Percentiles rank a stretch among this genome's conserved stretches.
Evolutionary conservation across 148 eudicot species (phyloP).

Genomic region (Camellia sinensis): DNA sequence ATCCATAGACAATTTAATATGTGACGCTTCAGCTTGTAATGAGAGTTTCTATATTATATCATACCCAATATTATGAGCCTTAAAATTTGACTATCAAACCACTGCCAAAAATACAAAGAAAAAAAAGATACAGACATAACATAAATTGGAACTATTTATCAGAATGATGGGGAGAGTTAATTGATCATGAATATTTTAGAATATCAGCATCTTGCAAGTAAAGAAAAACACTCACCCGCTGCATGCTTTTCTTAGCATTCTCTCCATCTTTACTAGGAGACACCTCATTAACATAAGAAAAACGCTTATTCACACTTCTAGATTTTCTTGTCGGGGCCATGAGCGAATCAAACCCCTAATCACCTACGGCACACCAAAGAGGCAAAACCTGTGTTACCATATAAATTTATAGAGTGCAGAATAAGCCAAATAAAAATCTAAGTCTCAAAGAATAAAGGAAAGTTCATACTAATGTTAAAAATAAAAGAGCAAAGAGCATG

Average conservation of each 20-base stretch:
- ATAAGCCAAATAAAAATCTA: not conserved
- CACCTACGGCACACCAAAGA: slow-evolving; percentile 23
- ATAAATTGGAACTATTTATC: not conserved
- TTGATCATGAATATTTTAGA: not conserved
- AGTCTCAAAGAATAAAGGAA: not conserved
- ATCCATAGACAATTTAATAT: not conserved
- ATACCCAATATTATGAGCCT: not conserved
- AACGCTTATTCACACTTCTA: slow-evolving; percentile 79
- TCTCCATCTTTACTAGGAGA: slow-evolving; percentile 75
- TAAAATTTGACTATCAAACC: not conserved
- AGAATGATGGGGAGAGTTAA: not conserved
- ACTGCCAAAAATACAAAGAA: not conserved
- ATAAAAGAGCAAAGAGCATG: not conserved
- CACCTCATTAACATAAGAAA: slow-evolving; percentile 49
- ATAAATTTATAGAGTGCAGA: not conserved
- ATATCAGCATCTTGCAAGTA: not conserved
- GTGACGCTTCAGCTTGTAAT: not conserved
- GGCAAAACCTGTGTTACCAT: not conserved
- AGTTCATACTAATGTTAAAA: not conserved
- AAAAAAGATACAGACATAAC: not conserved
- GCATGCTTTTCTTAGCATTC: slow-evolving; percentile 48
- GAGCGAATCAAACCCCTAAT: slow-evolving; percentile 21
- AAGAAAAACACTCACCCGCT: slow-evolving; percentile 58
- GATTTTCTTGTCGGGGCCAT: slow-evolving; percentile 96
- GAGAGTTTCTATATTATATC: not conserved